Base-by-base conservation (phyloP, 345 rosid species). In the Eucalyptus urophylla region DNA sequence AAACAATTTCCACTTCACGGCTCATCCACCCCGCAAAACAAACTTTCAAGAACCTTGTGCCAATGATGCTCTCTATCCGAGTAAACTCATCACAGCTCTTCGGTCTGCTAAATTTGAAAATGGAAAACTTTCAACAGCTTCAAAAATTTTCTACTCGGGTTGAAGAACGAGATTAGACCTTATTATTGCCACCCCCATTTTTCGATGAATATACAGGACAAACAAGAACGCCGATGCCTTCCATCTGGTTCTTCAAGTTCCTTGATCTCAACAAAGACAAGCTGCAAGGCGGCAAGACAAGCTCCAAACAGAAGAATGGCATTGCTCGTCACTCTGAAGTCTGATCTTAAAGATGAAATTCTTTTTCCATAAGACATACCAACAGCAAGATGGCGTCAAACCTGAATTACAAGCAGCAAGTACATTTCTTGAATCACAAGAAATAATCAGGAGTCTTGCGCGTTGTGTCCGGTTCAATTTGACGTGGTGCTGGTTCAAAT, bases 371-470 rank as follows among this genome's bases (percentile, higher is more conserved):
- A 88, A 87, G 91, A 91, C 93, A 92, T 90, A 93, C 92, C 96
- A 92, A 95, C 94, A 89, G 81, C 49, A 89, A 92, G 91, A 90
- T 90, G 87, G 90, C 87, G 88, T 80, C 91, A 91, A 89, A 88
- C 91, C 65, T 53, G 87, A 80, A 90, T 92, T 93, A 91, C 95
- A 94, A 93, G 93, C 93, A 89, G 89, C 43, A 50, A 19, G 47
- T 44, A 85, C 88, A 87, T 49, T 88, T 49, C 86, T 49, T 31
- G 92, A 92, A 94, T 96, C 92, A 97, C 95, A 97, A 94, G 92
- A 97, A 97, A 93, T 97, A 97, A 94, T 97, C 99, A 31, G 99
- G 99, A 44, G 98, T 97, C 94, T 97, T 97, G 91, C 98, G 95
- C 25, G 98, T 94, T 86, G 99, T 91, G 89, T 97, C 98, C 3